Conservation (phyloP, 2,329 filamentous ascomycete species). For the Trichoderma sp. region DNA sequence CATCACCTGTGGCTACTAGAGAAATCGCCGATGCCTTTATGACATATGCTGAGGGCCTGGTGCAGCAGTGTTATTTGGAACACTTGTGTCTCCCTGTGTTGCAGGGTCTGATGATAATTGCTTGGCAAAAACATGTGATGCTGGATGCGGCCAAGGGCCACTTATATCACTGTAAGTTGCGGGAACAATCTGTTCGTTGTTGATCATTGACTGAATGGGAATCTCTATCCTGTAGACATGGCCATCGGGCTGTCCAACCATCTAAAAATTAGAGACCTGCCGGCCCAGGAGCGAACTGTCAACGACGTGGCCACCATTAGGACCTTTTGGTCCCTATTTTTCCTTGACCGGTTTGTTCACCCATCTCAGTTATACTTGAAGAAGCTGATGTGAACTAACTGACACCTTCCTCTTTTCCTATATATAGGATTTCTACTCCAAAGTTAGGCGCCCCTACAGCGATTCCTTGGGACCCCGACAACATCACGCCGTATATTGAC, state of each 20-base stretch:
- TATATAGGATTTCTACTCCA: background rate
- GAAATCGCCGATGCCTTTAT: conserved; percentile 12
- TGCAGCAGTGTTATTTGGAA: conserved; percentile 18
- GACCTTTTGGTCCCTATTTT: conserved; percentile 17
- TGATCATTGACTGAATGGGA: background rate
- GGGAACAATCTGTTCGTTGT: too few relatives aligned
- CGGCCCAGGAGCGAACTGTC: background rate
- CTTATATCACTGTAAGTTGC: conserved; percentile 14
- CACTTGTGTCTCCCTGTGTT: conserved; percentile 15
- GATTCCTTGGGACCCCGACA: conserved; percentile 9
- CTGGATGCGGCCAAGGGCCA: conserved; percentile 15
- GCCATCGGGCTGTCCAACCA: conserved; percentile 19
- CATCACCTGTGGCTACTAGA: conserved; percentile 2
- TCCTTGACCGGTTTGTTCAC: conserved; percentile 15
- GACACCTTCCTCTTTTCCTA: background rate
- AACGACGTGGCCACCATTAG: conserved; percentile 9
- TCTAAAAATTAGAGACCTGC: background rate
- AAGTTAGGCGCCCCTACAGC: background rate
- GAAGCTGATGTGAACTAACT: background rate
- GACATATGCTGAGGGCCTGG: conserved; percentile 13
- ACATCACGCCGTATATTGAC: conserved; percentile 7
- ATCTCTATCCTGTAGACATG: conserved; percentile 2
- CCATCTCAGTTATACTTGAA: background rate
- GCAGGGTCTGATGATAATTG: conserved; percentile 10
- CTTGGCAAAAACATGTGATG: conserved; percentile 14